Percentiles rank a stretch among this genome's conserved stretches.
phyloP scores from a whole-genome alignment of 2,329 filamentous ascomycete genomes.

The Hirsutella minnesotensis region DNA sequence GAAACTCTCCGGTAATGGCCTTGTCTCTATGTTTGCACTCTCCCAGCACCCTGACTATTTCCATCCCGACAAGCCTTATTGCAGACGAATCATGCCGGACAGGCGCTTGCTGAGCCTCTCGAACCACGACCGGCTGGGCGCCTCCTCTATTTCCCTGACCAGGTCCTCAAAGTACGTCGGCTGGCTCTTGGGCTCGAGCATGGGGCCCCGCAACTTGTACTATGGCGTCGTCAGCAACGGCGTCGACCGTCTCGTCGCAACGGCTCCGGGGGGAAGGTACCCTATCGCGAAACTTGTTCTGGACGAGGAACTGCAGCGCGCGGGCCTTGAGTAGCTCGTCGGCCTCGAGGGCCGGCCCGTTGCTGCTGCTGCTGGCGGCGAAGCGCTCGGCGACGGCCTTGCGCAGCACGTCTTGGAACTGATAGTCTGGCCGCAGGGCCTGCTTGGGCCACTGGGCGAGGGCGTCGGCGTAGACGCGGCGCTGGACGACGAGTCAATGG shows the following conservation, averaged over 20 bases:
- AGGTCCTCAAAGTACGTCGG: slow-evolving; percentile 53
- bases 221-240: slow-evolving; percentile 5
- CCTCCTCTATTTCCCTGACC: slow-evolving; percentile 49
- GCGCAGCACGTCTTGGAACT: slow-evolving; percentile 45
- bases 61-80: too few species aligned
- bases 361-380: too few species aligned
- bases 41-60: background rate
- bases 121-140: slow-evolving; percentile 43
- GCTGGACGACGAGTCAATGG: slow-evolving; percentile 16
- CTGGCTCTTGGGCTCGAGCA: slow-evolving; percentile 48
- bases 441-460: slow-evolving; percentile 51
- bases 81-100: slow-evolving; percentile 47
- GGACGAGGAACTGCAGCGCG: slow-evolving; percentile 45
- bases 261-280: slow-evolving; percentile 32
- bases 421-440: slow-evolving; percentile 47
- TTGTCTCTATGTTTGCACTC: background rate
- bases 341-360: slow-evolving; percentile 26
- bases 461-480: slow-evolving; percentile 24
- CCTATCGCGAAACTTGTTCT: slow-evolving; percentile 45
- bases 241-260: background rate
- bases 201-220: slow-evolving; percentile 30
- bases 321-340: slow-evolving; percentile 45
- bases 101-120: slow-evolving; percentile 40
- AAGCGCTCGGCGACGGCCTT: slow-evolving; percentile 23
- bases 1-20: background rate